Conservation (phyloP, 208 protist genomes). For the Trypanosoma vivax region DNA sequence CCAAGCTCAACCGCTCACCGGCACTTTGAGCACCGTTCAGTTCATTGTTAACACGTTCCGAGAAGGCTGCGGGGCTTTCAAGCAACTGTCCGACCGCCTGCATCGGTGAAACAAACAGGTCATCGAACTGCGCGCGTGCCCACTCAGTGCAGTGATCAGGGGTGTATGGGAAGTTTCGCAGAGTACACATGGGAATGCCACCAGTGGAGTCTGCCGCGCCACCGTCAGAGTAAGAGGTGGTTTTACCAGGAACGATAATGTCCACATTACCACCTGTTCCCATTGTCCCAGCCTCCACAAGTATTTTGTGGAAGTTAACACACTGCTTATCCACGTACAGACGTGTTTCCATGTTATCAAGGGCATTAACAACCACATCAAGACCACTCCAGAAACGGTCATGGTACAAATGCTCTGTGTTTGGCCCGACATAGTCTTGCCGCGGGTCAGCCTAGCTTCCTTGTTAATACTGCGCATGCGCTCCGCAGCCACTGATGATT, state of each 20-base stretch:
- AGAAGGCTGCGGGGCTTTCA: conserved; percentile 66
- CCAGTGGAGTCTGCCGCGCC: conserved; percentile 95
- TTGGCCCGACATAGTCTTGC: conserved; percentile 90
- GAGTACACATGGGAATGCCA: conserved; percentile 98
- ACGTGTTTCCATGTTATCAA: conserved; percentile 99
- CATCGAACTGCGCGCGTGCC: conserved; percentile 90
- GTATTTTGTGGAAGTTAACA: conserved; percentile 94
- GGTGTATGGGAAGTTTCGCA: conserved; percentile 99
- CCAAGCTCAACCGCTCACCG: conserved; percentile 65
- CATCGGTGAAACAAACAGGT: conserved; percentile 86
- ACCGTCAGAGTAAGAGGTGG: conserved; percentile 96
- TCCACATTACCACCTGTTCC: conserved; percentile 98
- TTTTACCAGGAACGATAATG: conserved; percentile 96
- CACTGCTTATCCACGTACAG: conserved; percentile 95
- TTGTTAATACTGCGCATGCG: conserved; percentile 96
- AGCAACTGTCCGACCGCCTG: conserved; percentile 76
- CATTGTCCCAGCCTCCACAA: conserved; percentile 99
- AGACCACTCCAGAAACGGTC: conserved; percentile 95
- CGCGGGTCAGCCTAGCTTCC: conserved; percentile 65
- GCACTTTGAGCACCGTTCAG: conserved; percentile 46
- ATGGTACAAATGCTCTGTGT: conserved; percentile 94
- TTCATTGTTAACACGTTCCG: conserved; percentile 54
- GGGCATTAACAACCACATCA: conserved; percentile 96
- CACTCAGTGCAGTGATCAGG: conserved; percentile 99
- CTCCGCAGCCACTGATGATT: conserved; percentile 91